Evolutionary conservation across 2,329 filamentous ascomycete species (phyloP), one percentile per base, ranked within the genome.

Genomic region (Alternaria sp.): DNA sequence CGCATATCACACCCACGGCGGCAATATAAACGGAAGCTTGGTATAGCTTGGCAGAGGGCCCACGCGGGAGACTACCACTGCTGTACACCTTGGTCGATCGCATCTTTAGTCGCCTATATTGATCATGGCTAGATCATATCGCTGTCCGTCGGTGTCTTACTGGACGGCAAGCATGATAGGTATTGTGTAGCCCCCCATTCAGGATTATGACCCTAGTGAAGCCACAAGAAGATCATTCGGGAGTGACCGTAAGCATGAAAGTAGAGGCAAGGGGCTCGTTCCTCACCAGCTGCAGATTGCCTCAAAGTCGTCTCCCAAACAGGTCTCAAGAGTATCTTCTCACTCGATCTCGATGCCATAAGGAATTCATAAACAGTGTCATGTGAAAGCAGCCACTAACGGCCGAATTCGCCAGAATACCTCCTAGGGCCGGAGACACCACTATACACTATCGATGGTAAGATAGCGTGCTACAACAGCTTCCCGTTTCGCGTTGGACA

Each of bases 401-500:
- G 20, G 32, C 46, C 32, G 32, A 26, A 49, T 18, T 49, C 32
- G 16, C 32, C 46, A 38, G 16, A 26, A 24, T 24, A 38, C 20
- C 30, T 36, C 20, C 32, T 49, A 49, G 46, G 46, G 46, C 46
- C 46, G 46, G 46, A 36, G 46, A 38, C 32, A 49, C 46, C 38
- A 38, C 20, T 36, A 24, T 49, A 24, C 46, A 26, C 14, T 24
- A 36, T 24, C 46, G 24, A 36, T 14, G 32, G 32, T 24, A 38
- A n/a, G 30, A 36, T 49, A 38, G 30, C 22, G 32, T 38, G 46
- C 20, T n/a, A 36, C 14, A 34, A 36, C 30, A 48, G 46, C 46
- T 49, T 49, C 46, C 46, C 14, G 20, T 49, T 36, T 49, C 14
- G 32, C 20, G 7, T 26, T 12, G 20, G 24, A 24, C 30, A 26